Conservation (phyloP, 2,329 filamentous ascomycete genomes). For the Waltergamsia citrina region DNA sequence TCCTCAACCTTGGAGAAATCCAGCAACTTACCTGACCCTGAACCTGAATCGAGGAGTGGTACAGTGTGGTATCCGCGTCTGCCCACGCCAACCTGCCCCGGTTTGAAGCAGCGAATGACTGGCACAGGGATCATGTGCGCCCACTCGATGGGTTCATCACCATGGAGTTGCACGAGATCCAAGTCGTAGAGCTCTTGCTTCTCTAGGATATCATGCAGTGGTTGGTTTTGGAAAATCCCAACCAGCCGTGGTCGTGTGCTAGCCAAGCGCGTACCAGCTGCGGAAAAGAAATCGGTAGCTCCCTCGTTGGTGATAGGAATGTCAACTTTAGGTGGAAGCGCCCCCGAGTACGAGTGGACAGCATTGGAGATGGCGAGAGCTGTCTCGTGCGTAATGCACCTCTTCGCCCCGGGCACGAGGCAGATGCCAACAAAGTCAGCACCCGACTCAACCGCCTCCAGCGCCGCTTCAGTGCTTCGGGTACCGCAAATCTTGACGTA, state of each 20-base stretch:
- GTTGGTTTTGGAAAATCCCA: conserved; percentile 89
- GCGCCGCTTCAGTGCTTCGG: conserved; percentile 69
- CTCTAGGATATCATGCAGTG: conserved; percentile 70
- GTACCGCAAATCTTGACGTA: conserved; percentile 96
- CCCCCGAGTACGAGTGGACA: conserved; percentile 59
- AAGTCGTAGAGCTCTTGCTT: conserved; percentile 68
- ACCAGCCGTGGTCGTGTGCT: conserved; percentile 65
- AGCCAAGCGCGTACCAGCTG: conserved; percentile 36
- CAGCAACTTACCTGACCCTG: conserved; percentile 72
- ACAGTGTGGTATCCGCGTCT: conserved; percentile 73
- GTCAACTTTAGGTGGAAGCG: conserved; percentile 20
- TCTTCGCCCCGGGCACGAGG: conserved; percentile 70
- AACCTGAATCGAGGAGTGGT: conserved; percentile 78
- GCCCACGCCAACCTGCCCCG: conserved; percentile 62
- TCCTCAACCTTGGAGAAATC: conserved; percentile 61
- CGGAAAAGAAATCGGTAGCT: conserved; percentile 64
- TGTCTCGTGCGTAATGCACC: conserved; percentile 69
- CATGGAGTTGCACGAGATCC: conserved; percentile 89
- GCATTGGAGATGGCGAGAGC: conserved; percentile 72
- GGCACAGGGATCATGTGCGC: conserved; percentile 81
- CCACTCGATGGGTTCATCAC: conserved; percentile 89
- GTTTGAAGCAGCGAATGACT: conserved; percentile 78
- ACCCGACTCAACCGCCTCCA: conserved; percentile 71
- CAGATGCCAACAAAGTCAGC: conserved; percentile 94
- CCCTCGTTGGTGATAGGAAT: conserved; percentile 14